Conservation (phyloP, 1,284 basidiomycete genomes). For the Pseudozyma tsukubaensis region DNA sequence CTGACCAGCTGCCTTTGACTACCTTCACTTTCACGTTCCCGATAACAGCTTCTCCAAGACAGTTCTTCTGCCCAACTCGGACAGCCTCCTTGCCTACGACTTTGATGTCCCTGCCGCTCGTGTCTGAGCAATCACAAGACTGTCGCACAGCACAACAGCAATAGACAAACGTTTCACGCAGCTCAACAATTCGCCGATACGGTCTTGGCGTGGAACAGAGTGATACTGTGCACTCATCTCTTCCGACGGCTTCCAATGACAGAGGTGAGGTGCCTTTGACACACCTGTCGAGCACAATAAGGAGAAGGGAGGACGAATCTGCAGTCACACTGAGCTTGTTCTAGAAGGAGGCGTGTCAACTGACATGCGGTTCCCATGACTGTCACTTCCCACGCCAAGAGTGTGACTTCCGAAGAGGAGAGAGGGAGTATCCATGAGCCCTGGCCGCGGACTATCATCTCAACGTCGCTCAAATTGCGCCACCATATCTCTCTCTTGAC, state of each 20-base stretch:
- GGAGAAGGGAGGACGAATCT: background rate
- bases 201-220: conserved; percentile 3
- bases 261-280: background rate
- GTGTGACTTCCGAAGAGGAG: conserved; percentile 2
- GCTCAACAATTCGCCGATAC: background rate
- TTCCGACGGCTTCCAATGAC: background rate
- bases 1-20: background rate
- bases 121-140: too few relatives aligned
- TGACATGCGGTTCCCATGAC: background rate
- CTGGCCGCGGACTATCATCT: too few relatives aligned
- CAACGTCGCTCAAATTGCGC: too few relatives aligned
- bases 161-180: background rate
- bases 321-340: too few relatives aligned
- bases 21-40: background rate
- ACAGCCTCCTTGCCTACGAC: conserved; percentile 61
- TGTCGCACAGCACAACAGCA: background rate
- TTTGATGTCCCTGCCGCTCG: conserved; percentile 45
- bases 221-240: background rate
- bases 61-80: conserved; percentile 56
- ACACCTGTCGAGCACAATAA: too few relatives aligned
- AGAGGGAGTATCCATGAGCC: too few relatives aligned
- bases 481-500: conserved; percentile 2
- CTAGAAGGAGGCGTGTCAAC: background rate
- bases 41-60: conserved; percentile 57
- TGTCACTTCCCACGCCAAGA: conserved; percentile 9